Evolutionary conservation across 371 early-diverging fungal species (phyloP).

Genomic region (Mortierella sp.): DNA sequence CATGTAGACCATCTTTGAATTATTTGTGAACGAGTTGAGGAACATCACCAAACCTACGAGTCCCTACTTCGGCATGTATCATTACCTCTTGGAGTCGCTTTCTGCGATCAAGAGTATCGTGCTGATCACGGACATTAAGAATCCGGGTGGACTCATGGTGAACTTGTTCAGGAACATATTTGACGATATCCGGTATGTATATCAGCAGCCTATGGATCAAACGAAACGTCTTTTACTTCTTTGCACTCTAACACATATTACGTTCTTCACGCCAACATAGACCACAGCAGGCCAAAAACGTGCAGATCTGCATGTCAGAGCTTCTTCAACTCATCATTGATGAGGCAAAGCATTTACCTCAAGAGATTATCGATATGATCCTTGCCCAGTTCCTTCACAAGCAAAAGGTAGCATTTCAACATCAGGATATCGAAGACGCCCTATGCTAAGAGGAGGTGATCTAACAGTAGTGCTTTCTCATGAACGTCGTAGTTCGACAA

Average conservation of each 20-base stretch:
- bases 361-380: constrained; percentile 83
- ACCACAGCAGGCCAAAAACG: constrained; percentile 76
- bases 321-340: constrained; percentile 86
- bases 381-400: constrained; percentile 80
- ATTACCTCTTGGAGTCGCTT: constrained; percentile 88
- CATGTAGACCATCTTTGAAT: constrained; percentile 75
- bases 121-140: constrained; percentile 76
- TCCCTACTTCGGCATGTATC: constrained; percentile 76
- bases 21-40: constrained; percentile 81
- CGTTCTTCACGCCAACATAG: constrained; percentile 37
- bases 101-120: constrained; percentile 86
- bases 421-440: background rate
- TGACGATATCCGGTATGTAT: constrained; percentile 62
- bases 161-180: constrained; percentile 74
- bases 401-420: constrained; percentile 57
- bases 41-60: constrained; percentile 65
- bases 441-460: too few relatives aligned
- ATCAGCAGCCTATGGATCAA: background rate
- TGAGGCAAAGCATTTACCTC: constrained; percentile 74
- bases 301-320: constrained; percentile 84
- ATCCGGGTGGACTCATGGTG: constrained; percentile 73
- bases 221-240: background rate
- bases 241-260: background rate
- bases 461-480: background rate
- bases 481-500: constrained; percentile 65